Evolutionary conservation across 108 stramenopile species (phyloP), one percentile per base, ranked within the genome.

Genomic region (Schizochytrium sp.): DNA sequence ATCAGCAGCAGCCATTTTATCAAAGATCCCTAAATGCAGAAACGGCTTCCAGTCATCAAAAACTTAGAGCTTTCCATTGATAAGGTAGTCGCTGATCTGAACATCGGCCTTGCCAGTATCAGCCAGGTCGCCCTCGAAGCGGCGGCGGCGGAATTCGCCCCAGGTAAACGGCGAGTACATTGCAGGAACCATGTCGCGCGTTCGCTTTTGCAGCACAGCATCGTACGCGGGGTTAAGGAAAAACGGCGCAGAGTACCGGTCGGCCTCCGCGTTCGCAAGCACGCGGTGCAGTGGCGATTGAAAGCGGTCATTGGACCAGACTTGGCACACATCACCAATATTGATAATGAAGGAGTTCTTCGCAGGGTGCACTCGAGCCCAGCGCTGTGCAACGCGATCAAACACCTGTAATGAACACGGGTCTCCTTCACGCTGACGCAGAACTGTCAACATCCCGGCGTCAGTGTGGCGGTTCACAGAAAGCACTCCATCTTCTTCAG

Each of bases 281-380:
- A 98, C 97, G 76, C 97, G 95, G 89, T 98, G 97, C 72, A 96
- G 89, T 1, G 97, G 97, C 47, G 97, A 96, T 64, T 91, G 92
- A 91, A 95, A 98, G 47, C 90, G 72, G 17, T 95, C 96, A 90
- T 98, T 97, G 12, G 96, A 96, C 96, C 97, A 98, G 46, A 97
- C 94, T 91, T 95, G 94, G 57, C 95, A 95, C 96, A 97, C 96
- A 88, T 97, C 97, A 5, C 97, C 97, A 46, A 96, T 97, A 88
- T 98, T 98, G 64, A 98, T 97, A 19, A 96, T 97, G n/a, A 98
- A 91, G 17, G 97, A 91, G 13, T 94, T 95, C 19, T 94, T 93
- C 45, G 93, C 93, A 5, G 97, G 97, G 41, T 93, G 91, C 8
- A 97, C 94, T 3, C 95, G 94, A 13, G 95, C 72, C 96, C 96